Base-by-base conservation (phyloP, 805 yeast genomes). In the Saccharomycopsis schoenii region DNA sequence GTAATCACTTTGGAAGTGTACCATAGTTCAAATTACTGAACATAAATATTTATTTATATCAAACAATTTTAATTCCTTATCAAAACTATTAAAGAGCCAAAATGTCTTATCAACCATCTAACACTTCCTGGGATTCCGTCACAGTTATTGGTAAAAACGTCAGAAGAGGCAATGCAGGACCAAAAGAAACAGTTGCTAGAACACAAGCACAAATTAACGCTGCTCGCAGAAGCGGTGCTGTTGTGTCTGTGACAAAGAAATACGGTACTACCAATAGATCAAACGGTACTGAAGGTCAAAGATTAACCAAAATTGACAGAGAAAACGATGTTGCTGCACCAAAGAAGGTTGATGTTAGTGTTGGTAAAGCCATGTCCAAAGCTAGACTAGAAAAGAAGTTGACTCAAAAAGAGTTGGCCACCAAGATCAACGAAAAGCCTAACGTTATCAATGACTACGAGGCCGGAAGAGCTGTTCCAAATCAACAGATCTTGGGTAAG, bases 381-480 rank as follows among this genome's bases (percentile, higher is more conserved):
- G 97, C 88, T 42, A 85, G 99, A 78, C 85, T 84, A 69, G 97
- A 89, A 62, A 90, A 91, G 80, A 83, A 83, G 70, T 72, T 92
- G 72, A 86, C 97, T 10, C 99, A 94, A 76, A 94, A 94, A 81
- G 99, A 94, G 69, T 81, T 94, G 69, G 99, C 99, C 68, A 90
- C 97, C 61, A 88, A 87, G 73, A 82, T 93, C 71, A 93, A 92
- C 73, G 99, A 94, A 77, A 94, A 94, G 79, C 97, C 97, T 64
- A 90, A 86, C 67, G 88, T 94, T 64, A 85, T 94, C 71, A 92
- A 90, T 75, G 99, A 94, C 71, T 94, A 94, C 75, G 99, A 94
- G 78, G 89, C 96, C 61, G 97, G 97, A 62, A 85, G 96, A 72
- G 99, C 97, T 55, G 83, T 88, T 67, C 99, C 99, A 62, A 92